Conservation (phyloP, 495 filamentous ascomycete species). For the Terfezia boudieri region DNA sequence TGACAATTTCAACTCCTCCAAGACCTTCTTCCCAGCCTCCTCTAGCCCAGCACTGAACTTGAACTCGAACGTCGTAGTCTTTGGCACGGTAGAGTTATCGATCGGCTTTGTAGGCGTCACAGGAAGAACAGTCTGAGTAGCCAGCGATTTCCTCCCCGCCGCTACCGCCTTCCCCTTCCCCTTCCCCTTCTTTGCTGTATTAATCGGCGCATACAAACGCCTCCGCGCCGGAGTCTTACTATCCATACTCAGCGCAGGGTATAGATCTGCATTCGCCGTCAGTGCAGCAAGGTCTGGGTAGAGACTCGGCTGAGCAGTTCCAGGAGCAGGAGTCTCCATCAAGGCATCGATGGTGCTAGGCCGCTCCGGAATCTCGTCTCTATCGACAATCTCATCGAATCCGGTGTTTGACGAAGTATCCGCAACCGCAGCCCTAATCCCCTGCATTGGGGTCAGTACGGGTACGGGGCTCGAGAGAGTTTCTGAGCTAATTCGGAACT, state of each 20-base stretch:
- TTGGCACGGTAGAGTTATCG: constrained; percentile 5
- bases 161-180: neutral
- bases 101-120: neutral
- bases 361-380: no score
- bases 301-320: no score
- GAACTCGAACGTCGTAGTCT: constrained; percentile 7
- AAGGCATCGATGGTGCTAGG: no score
- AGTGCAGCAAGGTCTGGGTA: constrained; percentile 1
- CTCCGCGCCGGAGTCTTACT: neutral
- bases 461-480: no score
- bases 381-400: no score
- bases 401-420: no score
- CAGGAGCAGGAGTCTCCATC: no score
- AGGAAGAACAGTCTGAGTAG: neutral
- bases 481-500: no score
- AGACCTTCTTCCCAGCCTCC: constrained; percentile 8
- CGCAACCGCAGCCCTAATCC: no score
- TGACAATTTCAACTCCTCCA: constrained; percentile 3
- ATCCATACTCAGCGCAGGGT: neutral
- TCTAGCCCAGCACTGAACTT: constrained; percentile 5
- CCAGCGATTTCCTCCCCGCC: neutral
- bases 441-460: no score
- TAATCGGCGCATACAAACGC: constrained; percentile 2
- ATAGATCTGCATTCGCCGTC: neutral
- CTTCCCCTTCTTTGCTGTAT: constrained; percentile 3